A percentile compares a stretch with the other conserved stretches of the same genome.
These are phyloP conservation scores for Phytophthora parvispora DNA, from an alignment of 352 stramenopile genomes.

Conservation along the genomic window DNA sequence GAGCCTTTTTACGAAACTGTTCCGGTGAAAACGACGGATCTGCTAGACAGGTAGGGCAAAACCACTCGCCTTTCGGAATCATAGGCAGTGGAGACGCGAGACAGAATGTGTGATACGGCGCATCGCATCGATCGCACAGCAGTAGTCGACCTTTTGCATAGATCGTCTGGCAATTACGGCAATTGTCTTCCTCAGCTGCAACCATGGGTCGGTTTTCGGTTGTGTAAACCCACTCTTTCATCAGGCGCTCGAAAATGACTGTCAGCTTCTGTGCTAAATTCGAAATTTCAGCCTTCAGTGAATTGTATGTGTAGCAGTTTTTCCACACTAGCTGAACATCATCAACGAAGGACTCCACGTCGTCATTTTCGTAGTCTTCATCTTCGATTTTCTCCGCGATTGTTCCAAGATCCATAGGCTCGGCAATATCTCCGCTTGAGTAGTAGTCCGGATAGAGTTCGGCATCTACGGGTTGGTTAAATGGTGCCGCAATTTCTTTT, in stretches of 20 bases:
- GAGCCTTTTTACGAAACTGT: conserved; percentile 57
- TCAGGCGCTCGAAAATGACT: conserved; percentile 81
- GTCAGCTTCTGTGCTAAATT: conserved; percentile 79
- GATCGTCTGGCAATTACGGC: conserved; percentile 79
- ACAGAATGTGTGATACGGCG: conserved; percentile 88
- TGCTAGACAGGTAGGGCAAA: conserved; percentile 69
- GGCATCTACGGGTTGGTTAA: conserved; percentile 88
- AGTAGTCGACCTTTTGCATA: conserved; percentile 73
- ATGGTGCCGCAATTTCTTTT: conserved; percentile 83
- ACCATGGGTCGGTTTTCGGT: conserved; percentile 60
- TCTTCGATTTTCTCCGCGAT: conserved; percentile 89
- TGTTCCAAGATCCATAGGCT: conserved; percentile 87
- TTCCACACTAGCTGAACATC: conserved; percentile 88
- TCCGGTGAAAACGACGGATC: conserved; percentile 69
- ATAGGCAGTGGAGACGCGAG: conserved; percentile 62
- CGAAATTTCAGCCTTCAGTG: conserved; percentile 83
- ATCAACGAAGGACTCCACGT: conserved; percentile 84
- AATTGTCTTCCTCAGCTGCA: conserved; percentile 82
- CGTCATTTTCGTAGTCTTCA: conserved; percentile 88
- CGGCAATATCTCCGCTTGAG: conserved; percentile 68
- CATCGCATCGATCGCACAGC: conserved; percentile 86
- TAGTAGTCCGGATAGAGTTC: conserved; percentile 91
- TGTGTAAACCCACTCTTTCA: conserved; percentile 85
- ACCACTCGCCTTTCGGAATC: conserved; percentile 81
- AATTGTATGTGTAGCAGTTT: conserved; percentile 91